Conservation (phyloP, 306 rosid species). For the Inga oerstediana region DNA sequence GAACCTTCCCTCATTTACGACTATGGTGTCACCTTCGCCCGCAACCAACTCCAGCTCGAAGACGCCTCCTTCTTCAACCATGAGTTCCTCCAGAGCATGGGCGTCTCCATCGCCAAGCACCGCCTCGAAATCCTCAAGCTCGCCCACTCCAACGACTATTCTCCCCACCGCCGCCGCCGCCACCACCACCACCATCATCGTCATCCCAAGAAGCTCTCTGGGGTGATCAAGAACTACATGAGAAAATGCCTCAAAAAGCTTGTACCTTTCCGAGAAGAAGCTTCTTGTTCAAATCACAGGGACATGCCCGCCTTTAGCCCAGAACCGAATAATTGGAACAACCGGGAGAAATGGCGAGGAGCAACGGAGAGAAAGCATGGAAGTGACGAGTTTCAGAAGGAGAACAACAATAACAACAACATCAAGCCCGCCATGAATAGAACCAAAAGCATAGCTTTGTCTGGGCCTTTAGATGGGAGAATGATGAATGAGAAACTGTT, state of each 20-base stretch:
- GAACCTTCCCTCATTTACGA: conserved; percentile 67
- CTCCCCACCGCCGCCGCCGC: background rate
- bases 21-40: conserved; percentile 67
- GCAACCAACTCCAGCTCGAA: conserved; percentile 63
- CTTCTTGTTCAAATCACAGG: background rate
- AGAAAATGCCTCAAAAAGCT: conserved; percentile 53
- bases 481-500: conserved; percentile 27
- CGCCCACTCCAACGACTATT: conserved; percentile 42
- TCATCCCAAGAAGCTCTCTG: conserved; percentile 29
- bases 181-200: background rate
- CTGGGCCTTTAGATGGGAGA: conserved; percentile 82
- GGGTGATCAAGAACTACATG: conserved; percentile 56
- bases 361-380: conserved; percentile 45
- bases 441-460: conserved; percentile 51
- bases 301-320: background rate
- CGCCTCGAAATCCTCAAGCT: conserved; percentile 85
- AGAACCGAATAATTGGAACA: conserved; percentile 17
- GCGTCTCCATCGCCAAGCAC: conserved; percentile 82
- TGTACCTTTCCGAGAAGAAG: conserved; percentile 33
- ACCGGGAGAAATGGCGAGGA: conserved; percentile 59
- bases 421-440: conserved; percentile 26
- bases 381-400: conserved; percentile 32
- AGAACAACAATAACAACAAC: conserved; percentile 7
- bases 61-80: conserved; percentile 73
- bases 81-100: conserved; percentile 86